Conservation (phyloP, 768 basidiomycete species). For the Pleurotus tuber-regium region DNA sequence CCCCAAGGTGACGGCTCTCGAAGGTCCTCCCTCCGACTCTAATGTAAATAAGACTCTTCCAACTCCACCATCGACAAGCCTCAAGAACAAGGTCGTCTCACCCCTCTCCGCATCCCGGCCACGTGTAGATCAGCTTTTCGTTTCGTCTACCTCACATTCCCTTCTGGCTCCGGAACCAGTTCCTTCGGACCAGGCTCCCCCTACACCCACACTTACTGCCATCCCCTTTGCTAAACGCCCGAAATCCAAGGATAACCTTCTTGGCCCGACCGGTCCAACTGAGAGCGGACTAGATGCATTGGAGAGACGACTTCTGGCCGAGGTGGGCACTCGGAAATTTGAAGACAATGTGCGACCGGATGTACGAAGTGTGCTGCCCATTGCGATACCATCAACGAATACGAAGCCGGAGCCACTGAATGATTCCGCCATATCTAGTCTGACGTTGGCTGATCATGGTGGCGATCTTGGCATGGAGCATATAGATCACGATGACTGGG, state of each 20-base stretch:
- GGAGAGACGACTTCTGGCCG: constrained; percentile 62
- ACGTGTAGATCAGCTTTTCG: constrained; percentile 29
- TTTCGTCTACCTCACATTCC: neutral
- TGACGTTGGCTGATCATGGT: constrained; percentile 41
- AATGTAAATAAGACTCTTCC: constrained; percentile 60
- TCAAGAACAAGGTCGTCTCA: constrained; percentile 24
- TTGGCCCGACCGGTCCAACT: constrained; percentile 19
- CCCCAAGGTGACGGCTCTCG: constrained; percentile 18
- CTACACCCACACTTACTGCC: constrained; percentile 53
- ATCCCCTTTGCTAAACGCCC: constrained; percentile 30
- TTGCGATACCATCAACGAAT: constrained; percentile 32
- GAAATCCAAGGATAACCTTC: constrained; percentile 15
- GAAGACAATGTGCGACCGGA: constrained; percentile 31
- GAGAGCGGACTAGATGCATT: constrained; percentile 72
- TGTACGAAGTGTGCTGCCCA: constrained; percentile 32
- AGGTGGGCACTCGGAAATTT: constrained; percentile 68
- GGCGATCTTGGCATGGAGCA: constrained; percentile 18
- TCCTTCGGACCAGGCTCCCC: constrained; percentile 38
- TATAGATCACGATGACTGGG: constrained; percentile 32
- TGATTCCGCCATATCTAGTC: constrained; percentile 55
- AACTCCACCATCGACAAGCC: constrained; percentile 51
- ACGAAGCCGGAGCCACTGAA: constrained; percentile 33
- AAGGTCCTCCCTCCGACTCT: neutral
- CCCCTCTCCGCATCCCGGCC: constrained; percentile 16
- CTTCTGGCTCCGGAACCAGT: constrained; percentile 5